phyloP scores from a whole-genome alignment of 75 land plant species.

The Sequoiadendron giganteum region DNA sequence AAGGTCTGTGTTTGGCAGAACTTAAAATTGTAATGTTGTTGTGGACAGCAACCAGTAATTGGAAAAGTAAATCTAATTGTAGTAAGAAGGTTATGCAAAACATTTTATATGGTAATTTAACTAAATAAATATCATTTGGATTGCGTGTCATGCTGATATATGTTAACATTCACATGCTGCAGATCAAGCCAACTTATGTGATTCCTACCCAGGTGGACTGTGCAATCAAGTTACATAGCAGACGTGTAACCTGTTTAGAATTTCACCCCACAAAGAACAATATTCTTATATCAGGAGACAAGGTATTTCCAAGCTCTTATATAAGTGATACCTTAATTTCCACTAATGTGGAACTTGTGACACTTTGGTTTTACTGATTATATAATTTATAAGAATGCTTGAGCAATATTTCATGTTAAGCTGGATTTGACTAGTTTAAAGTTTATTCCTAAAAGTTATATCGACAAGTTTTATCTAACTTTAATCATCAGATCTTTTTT shows the following conservation, averaged over 20 bases:
- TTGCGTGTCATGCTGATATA: constrained; percentile 2
- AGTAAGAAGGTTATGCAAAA: not conserved
- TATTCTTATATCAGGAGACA: constrained; percentile 89
- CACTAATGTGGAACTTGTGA: not conserved
- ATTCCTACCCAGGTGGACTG: constrained; percentile 76
- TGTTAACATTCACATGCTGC: not conserved
- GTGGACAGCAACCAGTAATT: not conserved
- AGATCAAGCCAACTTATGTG: constrained; percentile 71
- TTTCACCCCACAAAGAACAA: constrained; percentile 90
- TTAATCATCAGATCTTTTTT: not conserved
- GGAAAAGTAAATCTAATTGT: not conserved
- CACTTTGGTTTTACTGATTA: not conserved
- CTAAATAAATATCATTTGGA: not conserved
- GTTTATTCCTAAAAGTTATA: not conserved
- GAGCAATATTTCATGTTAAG: not conserved
- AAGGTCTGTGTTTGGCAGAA: not conserved
- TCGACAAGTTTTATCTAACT: not conserved
- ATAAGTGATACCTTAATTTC: not conserved
- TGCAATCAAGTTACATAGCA: constrained; percentile 84
- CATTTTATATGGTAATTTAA: not conserved
- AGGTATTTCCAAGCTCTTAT: constrained; percentile 41
- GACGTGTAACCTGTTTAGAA: constrained; percentile 88
- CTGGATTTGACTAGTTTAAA: not conserved
- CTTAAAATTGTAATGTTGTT: not conserved
- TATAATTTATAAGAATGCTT: not conserved